A percentile compares a stretch with the other conserved stretches of the same genome.
phyloP scores from a whole-genome alignment of 1,284 basidiomycete genomes.

The Vanrija sp. region DNA sequence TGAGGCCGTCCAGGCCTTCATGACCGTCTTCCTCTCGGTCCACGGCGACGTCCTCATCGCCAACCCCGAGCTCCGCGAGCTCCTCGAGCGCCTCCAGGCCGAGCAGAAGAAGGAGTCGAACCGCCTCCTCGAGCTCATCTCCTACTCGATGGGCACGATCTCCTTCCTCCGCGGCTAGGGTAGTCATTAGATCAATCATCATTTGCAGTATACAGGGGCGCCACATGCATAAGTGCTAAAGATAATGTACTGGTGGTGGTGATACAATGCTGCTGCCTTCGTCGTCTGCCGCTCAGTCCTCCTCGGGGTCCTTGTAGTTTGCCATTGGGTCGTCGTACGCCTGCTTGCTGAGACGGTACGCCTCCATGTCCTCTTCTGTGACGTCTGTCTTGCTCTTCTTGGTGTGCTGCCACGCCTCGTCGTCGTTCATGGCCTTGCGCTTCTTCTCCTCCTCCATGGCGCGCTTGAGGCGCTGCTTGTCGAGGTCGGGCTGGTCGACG shows the following conservation, averaged over 20 bases:
- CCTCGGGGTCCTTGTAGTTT: conserved; percentile 42
- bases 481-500: conserved; percentile 62
- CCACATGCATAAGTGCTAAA: background rate
- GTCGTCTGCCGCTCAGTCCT: background rate
- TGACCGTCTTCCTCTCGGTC: conserved; percentile 75
- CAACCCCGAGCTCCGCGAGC: conserved; percentile 60
- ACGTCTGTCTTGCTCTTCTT: conserved; percentile 62
- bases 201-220: background rate
- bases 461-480: conserved; percentile 63
- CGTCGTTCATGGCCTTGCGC: conserved; percentile 59
- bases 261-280: background rate
- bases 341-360: conserved; percentile 44
- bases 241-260: conserved; percentile 1
- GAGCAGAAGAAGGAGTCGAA: conserved; percentile 70
- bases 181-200: conserved; percentile 5
- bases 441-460: conserved; percentile 78
- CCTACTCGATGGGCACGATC: conserved; percentile 48
- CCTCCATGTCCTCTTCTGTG: conserved; percentile 82
- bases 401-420: conserved; percentile 51
- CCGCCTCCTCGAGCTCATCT: conserved; percentile 54
- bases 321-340: conserved; percentile 51
- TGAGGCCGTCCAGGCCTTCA: conserved; percentile 88
- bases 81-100: conserved; percentile 58
- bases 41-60: conserved; percentile 76
- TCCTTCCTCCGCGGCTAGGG: conserved; percentile 35